These are phyloP conservation scores for Phialemonium atrogriseum DNA, from an alignment of 2,329 filamentous ascomycete species.

Conservation along the genomic window DNA sequence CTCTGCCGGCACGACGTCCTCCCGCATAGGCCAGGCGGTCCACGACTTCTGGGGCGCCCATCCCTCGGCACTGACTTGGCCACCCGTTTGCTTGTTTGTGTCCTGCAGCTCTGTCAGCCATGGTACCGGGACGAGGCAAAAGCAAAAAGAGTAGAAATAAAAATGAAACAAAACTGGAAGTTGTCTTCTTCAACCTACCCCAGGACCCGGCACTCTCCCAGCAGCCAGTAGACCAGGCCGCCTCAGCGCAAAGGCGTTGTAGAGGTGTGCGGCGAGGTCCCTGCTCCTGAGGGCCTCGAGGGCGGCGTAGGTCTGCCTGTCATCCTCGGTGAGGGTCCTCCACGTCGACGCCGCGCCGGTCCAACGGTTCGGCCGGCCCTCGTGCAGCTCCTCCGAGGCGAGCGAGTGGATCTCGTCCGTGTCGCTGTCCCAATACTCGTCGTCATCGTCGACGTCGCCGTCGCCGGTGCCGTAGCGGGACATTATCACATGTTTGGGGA, in stretches of 20 bases:
- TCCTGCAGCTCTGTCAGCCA: neutral
- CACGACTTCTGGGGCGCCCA: slow-evolving; percentile 54
- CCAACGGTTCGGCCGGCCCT: slow-evolving; percentile 62
- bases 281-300: slow-evolving; percentile 54
- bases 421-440: slow-evolving; percentile 36
- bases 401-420: slow-evolving; percentile 38
- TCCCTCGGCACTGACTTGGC: slow-evolving; percentile 9
- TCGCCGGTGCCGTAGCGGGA: too few relatives aligned
- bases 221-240: slow-evolving; percentile 21
- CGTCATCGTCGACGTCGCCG: slow-evolving; percentile 49
- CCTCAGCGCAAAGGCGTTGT: slow-evolving; percentile 67
- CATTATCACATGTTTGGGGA: too few relatives aligned
- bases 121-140: too few relatives aligned
- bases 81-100: slow-evolving; percentile 19
- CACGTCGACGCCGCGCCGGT: slow-evolving; percentile 60
- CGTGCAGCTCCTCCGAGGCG: slow-evolving; percentile 36
- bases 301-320: slow-evolving; percentile 54
- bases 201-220: neutral
- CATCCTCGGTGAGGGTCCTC: slow-evolving; percentile 51
- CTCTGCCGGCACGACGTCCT: slow-evolving; percentile 50
- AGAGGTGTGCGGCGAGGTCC: slow-evolving; percentile 70
- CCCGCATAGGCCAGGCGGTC: slow-evolving; percentile 78
- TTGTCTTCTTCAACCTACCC: neutral
- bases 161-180: neutral
- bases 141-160: neutral